phyloP scores from a whole-genome alignment of 2,329 filamentous ascomycete genomes.

The Nakataea oryzae region DNA sequence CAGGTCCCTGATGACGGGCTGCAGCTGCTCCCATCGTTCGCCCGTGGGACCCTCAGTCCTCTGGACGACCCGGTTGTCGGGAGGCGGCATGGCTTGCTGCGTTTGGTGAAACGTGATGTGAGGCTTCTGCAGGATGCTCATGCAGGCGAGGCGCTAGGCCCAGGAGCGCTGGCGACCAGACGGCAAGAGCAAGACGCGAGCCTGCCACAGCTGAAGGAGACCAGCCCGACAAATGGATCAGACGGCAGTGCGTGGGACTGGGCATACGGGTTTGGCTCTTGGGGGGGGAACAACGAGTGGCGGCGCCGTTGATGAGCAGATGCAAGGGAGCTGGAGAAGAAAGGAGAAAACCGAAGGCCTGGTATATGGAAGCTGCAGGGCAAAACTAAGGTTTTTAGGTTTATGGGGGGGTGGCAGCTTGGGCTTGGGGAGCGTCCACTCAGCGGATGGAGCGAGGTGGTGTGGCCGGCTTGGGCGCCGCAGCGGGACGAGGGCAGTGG shows the following conservation, averaged over 20 bases:
- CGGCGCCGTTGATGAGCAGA: neutral
- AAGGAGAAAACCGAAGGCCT: too few species aligned
- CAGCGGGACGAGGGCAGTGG: neutral
- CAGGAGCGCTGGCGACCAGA: neutral
- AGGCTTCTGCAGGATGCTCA: neutral
- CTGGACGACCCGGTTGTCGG: neutral
- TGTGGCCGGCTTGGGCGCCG: neutral
- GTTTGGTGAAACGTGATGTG: neutral
- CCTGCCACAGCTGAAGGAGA: neutral
- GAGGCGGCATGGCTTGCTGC: neutral
- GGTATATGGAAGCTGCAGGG: neutral
- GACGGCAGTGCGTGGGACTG: neutral
- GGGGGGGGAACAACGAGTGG: neutral
- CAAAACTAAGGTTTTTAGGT: neutral
- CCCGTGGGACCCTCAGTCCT: conserved; percentile 6
- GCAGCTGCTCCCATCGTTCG: neutral
- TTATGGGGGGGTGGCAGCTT: neutral
- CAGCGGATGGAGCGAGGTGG: neutral
- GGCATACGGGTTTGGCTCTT: neutral
- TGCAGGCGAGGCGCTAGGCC: neutral
- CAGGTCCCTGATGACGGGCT: neutral
- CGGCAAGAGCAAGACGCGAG: neutral
- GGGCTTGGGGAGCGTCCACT: neutral
- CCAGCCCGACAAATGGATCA: neutral
- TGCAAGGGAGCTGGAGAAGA: neutral